Evolutionary conservation across 345 rosid species (phyloP).

Genomic region (Eucalyptus lansdowneana): DNA sequence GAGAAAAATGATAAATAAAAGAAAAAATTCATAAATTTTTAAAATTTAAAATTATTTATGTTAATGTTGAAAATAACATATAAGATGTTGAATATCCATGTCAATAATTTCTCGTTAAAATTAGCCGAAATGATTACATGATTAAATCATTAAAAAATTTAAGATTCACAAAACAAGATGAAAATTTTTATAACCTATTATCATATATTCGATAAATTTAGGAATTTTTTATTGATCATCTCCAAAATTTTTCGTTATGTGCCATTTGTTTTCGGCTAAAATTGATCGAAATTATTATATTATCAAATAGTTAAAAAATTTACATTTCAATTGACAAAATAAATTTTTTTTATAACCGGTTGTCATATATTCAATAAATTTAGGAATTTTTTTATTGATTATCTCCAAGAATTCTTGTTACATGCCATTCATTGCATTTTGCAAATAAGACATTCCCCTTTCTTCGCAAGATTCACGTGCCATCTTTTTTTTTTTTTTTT

Average conservation of each 20-base stretch:
- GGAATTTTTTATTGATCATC: neutral
- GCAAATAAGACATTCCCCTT: neutral
- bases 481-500: neutral
- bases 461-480: neutral
- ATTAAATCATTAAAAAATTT: no score
- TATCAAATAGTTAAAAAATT: rapidly evolving
- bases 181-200: rapidly evolving
- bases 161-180: neutral
- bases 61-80: neutral
- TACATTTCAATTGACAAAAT: rapidly evolving
- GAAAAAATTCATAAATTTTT: no score
- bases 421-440: neutral
- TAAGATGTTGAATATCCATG: rapidly evolving
- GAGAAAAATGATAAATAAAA: no score
- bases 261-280: rapidly evolving
- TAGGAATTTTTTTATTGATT: neutral
- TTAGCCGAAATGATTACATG: rapidly evolving
- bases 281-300: neutral
- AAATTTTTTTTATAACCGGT: rapidly evolving
- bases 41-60: neutral
- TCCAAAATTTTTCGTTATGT: neutral
- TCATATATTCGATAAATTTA: neutral
- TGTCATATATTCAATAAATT: neutral
- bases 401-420: neutral
- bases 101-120: neutral